A percentile compares a stretch with the other conserved stretches of the same genome.
Conservation (phyloP, 2,329 filamentous ascomycete species). For the Trichoderma harzianum region DNA sequence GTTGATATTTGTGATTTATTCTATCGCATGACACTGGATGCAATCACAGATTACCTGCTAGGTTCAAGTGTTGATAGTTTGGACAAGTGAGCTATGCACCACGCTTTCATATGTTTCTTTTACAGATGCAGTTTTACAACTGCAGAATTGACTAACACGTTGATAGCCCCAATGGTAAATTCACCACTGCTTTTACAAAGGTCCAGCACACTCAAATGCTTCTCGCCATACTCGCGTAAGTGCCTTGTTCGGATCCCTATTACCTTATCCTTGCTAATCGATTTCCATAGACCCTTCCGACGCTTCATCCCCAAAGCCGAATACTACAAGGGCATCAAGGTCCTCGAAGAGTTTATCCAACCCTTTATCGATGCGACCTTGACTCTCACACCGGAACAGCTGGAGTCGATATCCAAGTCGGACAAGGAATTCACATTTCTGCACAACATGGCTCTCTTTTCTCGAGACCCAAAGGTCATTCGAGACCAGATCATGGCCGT, state of each 20-base stretch:
- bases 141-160: neutral
- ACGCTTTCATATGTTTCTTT: neutral
- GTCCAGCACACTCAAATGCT: conserved; percentile 67
- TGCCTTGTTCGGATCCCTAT: neutral
- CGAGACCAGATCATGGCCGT: conserved; percentile 83
- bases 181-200: conserved; percentile 78
- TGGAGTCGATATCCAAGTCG: conserved; percentile 64
- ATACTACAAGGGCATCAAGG: conserved; percentile 62
- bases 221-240: conserved; percentile 22
- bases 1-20: conserved; percentile 74
- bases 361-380: conserved; percentile 75
- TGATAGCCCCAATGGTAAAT: conserved; percentile 57
- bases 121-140: neutral
- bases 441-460: conserved; percentile 78
- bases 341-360: conserved; percentile 73
- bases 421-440: conserved; percentile 80
- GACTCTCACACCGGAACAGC: conserved; percentile 64
- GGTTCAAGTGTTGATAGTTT: conserved; percentile 41
- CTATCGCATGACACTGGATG: conserved; percentile 79
- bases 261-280: conserved; percentile 43
- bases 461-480: conserved; percentile 66
- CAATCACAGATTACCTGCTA: conserved; percentile 80
- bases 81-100: neutral
- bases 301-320: conserved; percentile 58
- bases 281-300: conserved; percentile 57